phyloP scores from a whole-genome alignment of 2,329 filamentous ascomycete species.

The Phaeosphaeriaceae sp. region DNA sequence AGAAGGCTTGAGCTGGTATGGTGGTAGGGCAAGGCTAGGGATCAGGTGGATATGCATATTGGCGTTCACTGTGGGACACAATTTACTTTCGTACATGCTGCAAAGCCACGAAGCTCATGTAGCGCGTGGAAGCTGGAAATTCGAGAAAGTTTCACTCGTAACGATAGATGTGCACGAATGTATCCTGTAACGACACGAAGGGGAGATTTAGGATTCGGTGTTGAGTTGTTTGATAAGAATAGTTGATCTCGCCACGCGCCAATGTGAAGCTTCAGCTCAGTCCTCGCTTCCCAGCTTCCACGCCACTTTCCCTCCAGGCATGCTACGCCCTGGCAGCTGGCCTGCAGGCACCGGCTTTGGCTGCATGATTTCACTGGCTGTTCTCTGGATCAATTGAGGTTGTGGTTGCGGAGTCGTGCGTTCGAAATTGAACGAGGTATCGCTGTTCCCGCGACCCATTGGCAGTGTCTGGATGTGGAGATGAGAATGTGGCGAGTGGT shows the following conservation, averaged over 20 bases:
- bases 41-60: conserved; percentile 2
- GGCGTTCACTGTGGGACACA: conserved; percentile 5
- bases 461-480: conserved; percentile 28
- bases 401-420: conserved; percentile 16
- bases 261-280: conserved; percentile 7
- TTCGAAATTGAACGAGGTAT: conserved; percentile 21
- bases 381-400: conserved; percentile 24
- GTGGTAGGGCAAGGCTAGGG: neutral
- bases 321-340: conserved; percentile 18
- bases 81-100: neutral
- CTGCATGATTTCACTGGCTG: conserved; percentile 38
- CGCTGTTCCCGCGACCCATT: conserved; percentile 32
- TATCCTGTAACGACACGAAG: neutral
- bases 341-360: conserved; percentile 36
- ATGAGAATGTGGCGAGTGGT: conserved; percentile 26
- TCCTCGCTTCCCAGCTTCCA: conserved; percentile 47
- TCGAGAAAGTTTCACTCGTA: neutral
- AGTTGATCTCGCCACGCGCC: neutral
- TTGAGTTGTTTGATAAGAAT: neutral
- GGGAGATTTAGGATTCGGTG: neutral
- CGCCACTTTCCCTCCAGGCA: conserved; percentile 31
- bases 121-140: neutral
- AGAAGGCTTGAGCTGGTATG: conserved; percentile 55
- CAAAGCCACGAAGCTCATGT: neutral
- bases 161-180: neutral